A percentile compares a stretch with the other conserved stretches of the same genome.
These are phyloP conservation scores for Solanum tarijense DNA, from an alignment of 257 asterid genomes.

Conservation along the genomic window DNA sequence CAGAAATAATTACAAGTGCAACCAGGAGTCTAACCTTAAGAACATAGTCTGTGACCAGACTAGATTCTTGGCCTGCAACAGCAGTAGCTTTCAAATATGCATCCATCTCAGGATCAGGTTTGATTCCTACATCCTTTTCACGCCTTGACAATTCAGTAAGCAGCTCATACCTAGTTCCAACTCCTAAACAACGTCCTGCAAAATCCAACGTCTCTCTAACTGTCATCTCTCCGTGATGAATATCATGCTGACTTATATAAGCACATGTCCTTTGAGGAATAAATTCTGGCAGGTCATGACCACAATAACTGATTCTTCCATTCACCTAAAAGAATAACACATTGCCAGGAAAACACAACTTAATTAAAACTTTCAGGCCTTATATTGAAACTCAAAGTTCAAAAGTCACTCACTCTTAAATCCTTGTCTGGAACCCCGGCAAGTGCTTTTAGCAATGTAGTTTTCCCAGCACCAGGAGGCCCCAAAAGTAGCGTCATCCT, in stretches of 20 bases:
- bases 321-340: slow-evolving; percentile 22
- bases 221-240: slow-evolving; percentile 95
- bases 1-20: background rate
- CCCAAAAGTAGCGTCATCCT: slow-evolving; percentile 95
- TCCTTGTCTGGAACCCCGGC: slow-evolving; percentile 64
- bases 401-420: slow-evolving; percentile 24
- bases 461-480: slow-evolving; percentile 89
- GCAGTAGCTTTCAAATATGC: slow-evolving; percentile 92
- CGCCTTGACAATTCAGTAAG: slow-evolving; percentile 67
- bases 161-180: slow-evolving; percentile 83
- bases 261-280: slow-evolving; percentile 88
- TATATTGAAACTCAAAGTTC: background rate
- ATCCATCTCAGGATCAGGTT: slow-evolving; percentile 85
- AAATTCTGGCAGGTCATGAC: slow-evolving; percentile 73
- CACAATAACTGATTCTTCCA: slow-evolving; percentile 77
- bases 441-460: slow-evolving; percentile 68
- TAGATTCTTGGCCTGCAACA: slow-evolving; percentile 78
- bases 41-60: slow-evolving; percentile 74
- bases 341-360: background rate
- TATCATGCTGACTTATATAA: slow-evolving; percentile 80
- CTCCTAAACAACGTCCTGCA: slow-evolving; percentile 87
- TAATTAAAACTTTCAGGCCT: background rate
- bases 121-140: slow-evolving; percentile 71
- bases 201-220: slow-evolving; percentile 79
- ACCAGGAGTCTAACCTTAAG: slow-evolving; percentile 52